Evolutionary conservation across 2,329 filamentous ascomycete species (phyloP), one percentile per base, ranked within the genome.

Genomic region (Penicillium sp.): DNA sequence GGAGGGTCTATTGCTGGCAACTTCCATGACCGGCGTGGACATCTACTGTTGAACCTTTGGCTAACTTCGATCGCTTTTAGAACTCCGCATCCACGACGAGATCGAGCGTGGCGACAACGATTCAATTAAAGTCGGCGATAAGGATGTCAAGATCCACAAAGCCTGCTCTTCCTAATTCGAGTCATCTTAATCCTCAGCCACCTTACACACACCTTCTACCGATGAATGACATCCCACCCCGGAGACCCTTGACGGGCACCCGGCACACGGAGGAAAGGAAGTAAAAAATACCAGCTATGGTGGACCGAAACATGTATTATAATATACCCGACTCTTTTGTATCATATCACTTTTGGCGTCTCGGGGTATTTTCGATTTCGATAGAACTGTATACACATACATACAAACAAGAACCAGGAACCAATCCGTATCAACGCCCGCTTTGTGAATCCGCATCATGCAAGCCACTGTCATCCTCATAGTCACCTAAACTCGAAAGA

Each of bases 31-130:
- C 17, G 8, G 28, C 13, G 4, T 38, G 24, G 55, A 56, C 22
- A 28, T 44, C 26, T 13, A 22, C 15, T 49, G 3, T 58, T 1
- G 53, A 44, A 22, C n/a, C 47, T 9, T 35, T 50, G 33, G n/a
- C 49, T 67, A 45, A 72, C 37, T 40, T 26, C 6, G 5, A 40
- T 24, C 65, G 47, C 56, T 26, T 70, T 67, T 69, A 97, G 93
- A 90, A 75, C 81, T 98, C 60, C 86, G 89, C 56, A 97, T 99
- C 79, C 95, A 98, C 76, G 86, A 96, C 64, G 82, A 96, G 67
- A 99, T 90, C 33, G 94, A 99, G 78, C 85, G 92, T 67, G 93
- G 95, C 58, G 91, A 98, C 79, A 99, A 99, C 74, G 93, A 97
- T 70, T 91, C 89, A 37, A 87, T 97, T 72, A 96, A 93, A 79